These are phyloP conservation scores for Pichia sp. DNA, from an alignment of 1,139 yeast species.

Conservation along the genomic window DNA sequence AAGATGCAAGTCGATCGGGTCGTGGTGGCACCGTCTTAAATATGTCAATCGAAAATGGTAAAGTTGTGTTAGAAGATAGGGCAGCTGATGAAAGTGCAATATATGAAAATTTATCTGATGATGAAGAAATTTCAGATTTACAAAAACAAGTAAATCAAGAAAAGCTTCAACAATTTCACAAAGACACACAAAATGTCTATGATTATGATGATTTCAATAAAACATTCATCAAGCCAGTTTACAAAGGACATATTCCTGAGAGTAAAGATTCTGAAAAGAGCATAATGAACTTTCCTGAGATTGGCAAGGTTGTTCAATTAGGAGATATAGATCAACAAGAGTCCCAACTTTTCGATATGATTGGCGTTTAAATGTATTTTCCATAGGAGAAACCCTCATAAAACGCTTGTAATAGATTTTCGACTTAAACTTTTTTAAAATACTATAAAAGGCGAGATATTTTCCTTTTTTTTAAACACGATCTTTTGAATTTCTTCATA, in stretches of 20 bases:
- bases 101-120: conserved; percentile 31
- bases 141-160: conserved; percentile 31
- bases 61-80: conserved; percentile 40
- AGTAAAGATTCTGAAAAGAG: not conserved
- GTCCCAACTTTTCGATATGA: conserved; percentile 22
- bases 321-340: conserved; percentile 26
- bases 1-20: conserved; percentile 55
- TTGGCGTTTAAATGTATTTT: conserved; percentile 19
- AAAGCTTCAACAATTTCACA: conserved; percentile 28
- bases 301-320: conserved; percentile 25
- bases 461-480: not conserved
- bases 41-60: conserved; percentile 77
- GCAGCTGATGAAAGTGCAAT: conserved; percentile 25
- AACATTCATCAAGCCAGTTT: conserved; percentile 49
- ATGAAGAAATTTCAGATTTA: conserved; percentile 34
- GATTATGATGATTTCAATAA: conserved; percentile 46
- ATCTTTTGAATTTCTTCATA: conserved; percentile 8
- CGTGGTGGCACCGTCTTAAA: conserved; percentile 69
- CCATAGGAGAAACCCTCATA: conserved; percentile 1
- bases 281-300: conserved; percentile 6
- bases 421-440: not conserved
- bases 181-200: conserved; percentile 41
- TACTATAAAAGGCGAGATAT: conserved; percentile 10
- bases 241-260: conserved; percentile 17
- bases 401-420: not conserved